Conservation (phyloP, 192 early-diverging fungal species). For the Umbelopsis ramanniana region DNA sequence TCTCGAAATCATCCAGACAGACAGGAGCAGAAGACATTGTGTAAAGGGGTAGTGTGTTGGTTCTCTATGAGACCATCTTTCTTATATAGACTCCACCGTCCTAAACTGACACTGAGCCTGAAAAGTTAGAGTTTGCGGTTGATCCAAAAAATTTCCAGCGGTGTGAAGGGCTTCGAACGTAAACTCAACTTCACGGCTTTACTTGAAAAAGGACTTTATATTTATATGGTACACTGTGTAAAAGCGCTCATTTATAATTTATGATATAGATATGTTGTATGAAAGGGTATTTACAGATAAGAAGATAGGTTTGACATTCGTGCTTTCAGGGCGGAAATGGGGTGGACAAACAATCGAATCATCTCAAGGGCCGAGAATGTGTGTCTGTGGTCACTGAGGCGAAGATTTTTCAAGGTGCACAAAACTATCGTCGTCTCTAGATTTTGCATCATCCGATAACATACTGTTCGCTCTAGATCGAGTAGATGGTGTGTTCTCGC, state of each 20-base stretch:
- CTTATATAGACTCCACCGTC: no score
- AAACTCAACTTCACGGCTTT: no score
- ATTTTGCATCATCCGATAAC: conserved; percentile 6
- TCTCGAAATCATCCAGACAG: conserved; percentile 5
- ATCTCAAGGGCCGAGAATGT: no score
- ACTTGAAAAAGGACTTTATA: no score
- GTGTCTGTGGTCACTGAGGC: background rate
- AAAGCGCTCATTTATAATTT: background rate
- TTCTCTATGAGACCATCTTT: background rate
- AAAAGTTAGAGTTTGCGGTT: conserved; percentile 21
- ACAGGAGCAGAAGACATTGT: conserved; percentile 14
- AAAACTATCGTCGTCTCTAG: conserved; percentile 13
- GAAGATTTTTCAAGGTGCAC: conserved; percentile 7
- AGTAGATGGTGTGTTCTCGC: background rate
- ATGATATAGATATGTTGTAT: background rate
- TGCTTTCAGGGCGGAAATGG: background rate
- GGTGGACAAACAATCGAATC: background rate
- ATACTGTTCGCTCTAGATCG: conserved; percentile 11
- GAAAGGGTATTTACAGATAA: background rate
- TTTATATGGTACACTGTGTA: no score
- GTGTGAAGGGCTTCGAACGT: no score
- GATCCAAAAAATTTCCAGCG: background rate
- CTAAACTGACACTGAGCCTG: background rate
- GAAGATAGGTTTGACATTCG: background rate
- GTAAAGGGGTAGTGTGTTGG: background rate